Percentiles rank a stretch among this genome's conserved stretches.
phyloP scores from a whole-genome alignment of 1,139 yeast genomes.

The Yamadazyma dushanensis region DNA sequence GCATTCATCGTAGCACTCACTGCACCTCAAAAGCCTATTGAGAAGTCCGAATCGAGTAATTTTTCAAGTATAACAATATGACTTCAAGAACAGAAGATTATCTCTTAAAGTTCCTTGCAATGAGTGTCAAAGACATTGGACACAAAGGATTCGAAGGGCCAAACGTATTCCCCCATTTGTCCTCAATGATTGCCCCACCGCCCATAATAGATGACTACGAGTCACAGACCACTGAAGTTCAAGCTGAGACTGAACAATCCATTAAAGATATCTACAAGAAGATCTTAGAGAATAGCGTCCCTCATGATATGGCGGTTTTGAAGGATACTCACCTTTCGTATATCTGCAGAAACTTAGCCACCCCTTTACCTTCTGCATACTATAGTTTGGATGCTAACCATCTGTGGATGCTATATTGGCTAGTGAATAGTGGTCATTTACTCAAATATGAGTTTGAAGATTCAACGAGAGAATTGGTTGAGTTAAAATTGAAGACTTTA shows the following conservation, averaged over 20 bases:
- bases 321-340: slow-evolving; percentile 20
- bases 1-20: background rate
- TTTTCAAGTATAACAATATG: slow-evolving; percentile 3
- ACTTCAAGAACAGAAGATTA: slow-evolving; percentile 15
- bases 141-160: slow-evolving; percentile 19
- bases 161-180: slow-evolving; percentile 12
- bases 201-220: slow-evolving; percentile 18
- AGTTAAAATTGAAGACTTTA: slow-evolving; percentile 22
- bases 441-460: slow-evolving; percentile 10
- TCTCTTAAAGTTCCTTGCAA: slow-evolving; percentile 19
- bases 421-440: slow-evolving; percentile 48
- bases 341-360: slow-evolving; percentile 8
- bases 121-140: slow-evolving; percentile 10
- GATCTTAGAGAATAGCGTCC: slow-evolving; percentile 14
- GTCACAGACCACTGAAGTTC: slow-evolving; percentile 40
- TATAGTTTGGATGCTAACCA: slow-evolving; percentile 77
- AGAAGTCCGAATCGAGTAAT: slow-evolving; percentile 14
- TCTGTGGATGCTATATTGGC: slow-evolving; percentile 91
- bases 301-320: slow-evolving; percentile 16
- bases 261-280: slow-evolving; percentile 30
- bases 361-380: slow-evolving; percentile 48
- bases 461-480: slow-evolving; percentile 14
- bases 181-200: slow-evolving; percentile 18
- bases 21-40: slow-evolving; percentile 15
- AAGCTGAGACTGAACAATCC: slow-evolving; percentile 37